Percentiles rank a stretch among this genome's conserved stretches.
Evolutionary conservation across 1,139 yeast species (phyloP).

Genomic region (Nadsonia commutata): DNA sequence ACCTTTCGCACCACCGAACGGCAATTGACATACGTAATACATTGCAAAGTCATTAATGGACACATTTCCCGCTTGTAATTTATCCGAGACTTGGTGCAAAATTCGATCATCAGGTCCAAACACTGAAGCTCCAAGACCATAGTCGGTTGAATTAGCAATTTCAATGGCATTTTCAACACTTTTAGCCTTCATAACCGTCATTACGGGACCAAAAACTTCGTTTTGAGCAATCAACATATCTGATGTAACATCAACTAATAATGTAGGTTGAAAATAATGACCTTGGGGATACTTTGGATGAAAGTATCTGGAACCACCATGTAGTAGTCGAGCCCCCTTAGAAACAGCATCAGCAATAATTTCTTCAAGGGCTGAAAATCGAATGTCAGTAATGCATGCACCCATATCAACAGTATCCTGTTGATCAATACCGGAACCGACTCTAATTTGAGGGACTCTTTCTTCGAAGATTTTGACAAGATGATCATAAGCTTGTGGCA

Average conservation of each 20-base stretch:
- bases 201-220: constrained; percentile 88
- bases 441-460: constrained; percentile 46
- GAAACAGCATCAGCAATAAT: constrained; percentile 59
- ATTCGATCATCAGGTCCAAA: constrained; percentile 47
- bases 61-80: constrained; percentile 70
- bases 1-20: constrained; percentile 87
- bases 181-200: constrained; percentile 61
- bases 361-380: constrained; percentile 52
- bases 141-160: constrained; percentile 78
- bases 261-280: constrained; percentile 80
- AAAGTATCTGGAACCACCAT: constrained; percentile 63
- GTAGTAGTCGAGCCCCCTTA: constrained; percentile 64
- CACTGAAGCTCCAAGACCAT: constrained; percentile 83
- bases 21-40: constrained; percentile 84
- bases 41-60: constrained; percentile 97
- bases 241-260: constrained; percentile 65
- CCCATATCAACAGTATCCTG: constrained; percentile 89
- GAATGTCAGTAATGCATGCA: constrained; percentile 70
- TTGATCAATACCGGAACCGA: constrained; percentile 80
- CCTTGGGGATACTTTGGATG: constrained; percentile 96
- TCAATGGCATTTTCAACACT: constrained; percentile 52
- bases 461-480: constrained; percentile 41
- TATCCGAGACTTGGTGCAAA: constrained; percentile 48
- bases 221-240: constrained; percentile 69
- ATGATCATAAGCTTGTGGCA: constrained; percentile 47